A percentile compares a stretch with the other conserved stretches of the same genome.
These are phyloP conservation scores for Rhizophagus sp. DNA, from an alignment of 192 early-diverging fungal species.

Conservation along the genomic window DNA sequence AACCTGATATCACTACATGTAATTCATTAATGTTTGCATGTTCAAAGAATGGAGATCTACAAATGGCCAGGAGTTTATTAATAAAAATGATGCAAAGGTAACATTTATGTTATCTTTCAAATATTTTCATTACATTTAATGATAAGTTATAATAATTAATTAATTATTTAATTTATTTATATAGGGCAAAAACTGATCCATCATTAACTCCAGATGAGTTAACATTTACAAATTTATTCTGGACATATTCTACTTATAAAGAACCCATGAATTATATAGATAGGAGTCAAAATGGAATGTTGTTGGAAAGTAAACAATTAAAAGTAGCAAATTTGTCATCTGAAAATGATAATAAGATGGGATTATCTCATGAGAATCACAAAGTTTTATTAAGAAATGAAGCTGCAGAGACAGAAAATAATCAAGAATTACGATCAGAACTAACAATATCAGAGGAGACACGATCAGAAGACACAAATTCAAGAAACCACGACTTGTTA, in stretches of 20 bases:
- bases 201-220: constrained; percentile 54
- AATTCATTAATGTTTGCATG: constrained; percentile 79
- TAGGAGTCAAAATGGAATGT: neutral
- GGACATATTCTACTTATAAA: constrained; percentile 62
- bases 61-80: constrained; percentile 65
- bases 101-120: neutral
- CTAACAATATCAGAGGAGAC: neutral
- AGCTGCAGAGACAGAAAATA: neutral
- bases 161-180: neutral
- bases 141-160: too few species aligned
- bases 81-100: constrained; percentile 56
- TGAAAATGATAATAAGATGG: neutral
- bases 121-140: neutral
- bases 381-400: neutral
- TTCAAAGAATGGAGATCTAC: constrained; percentile 72
- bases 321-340: neutral
- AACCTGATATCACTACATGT: constrained; percentile 78
- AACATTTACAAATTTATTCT: constrained; percentile 72
- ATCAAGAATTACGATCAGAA: neutral
- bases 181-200: constrained; percentile 31
- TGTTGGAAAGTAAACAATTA: constrained; percentile 28
- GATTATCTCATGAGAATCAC: neutral
- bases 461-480: neutral
- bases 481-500: neutral
- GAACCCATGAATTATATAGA: constrained; percentile 23